These are phyloP conservation scores for Debaryomyces prosopidis DNA, from an alignment of 805 yeast species.

Conservation along the genomic window DNA sequence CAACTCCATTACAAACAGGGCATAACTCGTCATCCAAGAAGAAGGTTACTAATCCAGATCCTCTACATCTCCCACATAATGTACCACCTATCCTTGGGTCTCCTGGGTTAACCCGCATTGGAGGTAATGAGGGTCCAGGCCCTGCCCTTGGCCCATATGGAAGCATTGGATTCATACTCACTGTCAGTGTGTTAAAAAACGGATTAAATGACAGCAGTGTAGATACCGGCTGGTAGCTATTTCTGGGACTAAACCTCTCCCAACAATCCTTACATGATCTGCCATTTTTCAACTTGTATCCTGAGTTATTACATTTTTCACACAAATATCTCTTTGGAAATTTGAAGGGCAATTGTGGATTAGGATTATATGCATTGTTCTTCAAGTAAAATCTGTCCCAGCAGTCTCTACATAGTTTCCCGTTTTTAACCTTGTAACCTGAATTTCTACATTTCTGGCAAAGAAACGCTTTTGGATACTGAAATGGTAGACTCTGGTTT, in stretches of 20 bases:
- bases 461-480: conserved; percentile 28
- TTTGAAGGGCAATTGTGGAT: conserved; percentile 56
- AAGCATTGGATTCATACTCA: conserved; percentile 10
- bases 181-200: not conserved
- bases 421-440: conserved; percentile 28
- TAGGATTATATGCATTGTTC: conserved; percentile 44
- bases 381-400: conserved; percentile 30
- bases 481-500: conserved; percentile 25
- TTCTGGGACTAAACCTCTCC: conserved; percentile 55
- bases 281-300: conserved; percentile 63
- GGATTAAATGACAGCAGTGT: conserved; percentile 6
- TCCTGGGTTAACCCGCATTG: conserved; percentile 64
- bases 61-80: conserved; percentile 71
- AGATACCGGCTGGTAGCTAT: conserved; percentile 7
- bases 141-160: conserved; percentile 7
- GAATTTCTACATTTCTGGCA: conserved; percentile 37
- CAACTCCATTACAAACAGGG: conserved; percentile 65
- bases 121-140: conserved; percentile 18
- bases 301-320: conserved; percentile 72
- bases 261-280: conserved; percentile 70
- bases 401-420: conserved; percentile 28
- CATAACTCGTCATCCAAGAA: conserved; percentile 65
- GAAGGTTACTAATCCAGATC: conserved; percentile 56
- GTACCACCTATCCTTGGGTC: conserved; percentile 76
- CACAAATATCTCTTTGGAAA: conserved; percentile 68